Evolutionary conservation across 139 green algal genomes (phyloP), one percentile per base, ranked within the genome.

Genomic region (Chlorella sorokiniana): DNA sequence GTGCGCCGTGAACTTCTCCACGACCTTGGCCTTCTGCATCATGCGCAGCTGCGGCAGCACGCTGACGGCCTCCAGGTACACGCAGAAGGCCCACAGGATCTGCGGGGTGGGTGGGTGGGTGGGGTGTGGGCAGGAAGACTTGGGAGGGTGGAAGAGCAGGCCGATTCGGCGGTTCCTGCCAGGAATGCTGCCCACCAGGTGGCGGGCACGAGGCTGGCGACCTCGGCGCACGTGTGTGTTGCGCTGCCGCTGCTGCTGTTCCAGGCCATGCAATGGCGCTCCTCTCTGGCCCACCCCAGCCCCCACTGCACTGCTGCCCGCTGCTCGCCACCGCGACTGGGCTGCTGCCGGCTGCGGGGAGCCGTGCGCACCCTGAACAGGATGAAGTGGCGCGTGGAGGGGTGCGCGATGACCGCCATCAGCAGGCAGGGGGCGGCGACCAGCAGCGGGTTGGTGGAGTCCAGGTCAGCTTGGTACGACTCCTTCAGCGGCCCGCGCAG

Each of bases 1-100:
- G 89, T 99, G 96, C 38, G 95, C 95, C 27, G 95, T 98, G 87
- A 99, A 99, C 69, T 95, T 95, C 91, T 99, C 96, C 29, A 99
- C 96, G 8, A 98, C 73, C 88, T 96, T 96, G 56, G 91, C 91
- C 69, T 97, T 97, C 86, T 99, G 96, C 95, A 99, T 99, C 93
- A 99, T 97, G 73, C 91, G 90, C 78, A 99, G 91, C 93, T 99
- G 97, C 0, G 97, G 97, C 74, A 98, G 87, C 71, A 99, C 95
- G 25, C 90, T 96, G 23, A 99, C 93, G 1, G 95, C 94, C 89
- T 99, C 97, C 41, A 99, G 65, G 90, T 99, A 99, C 42, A 99
- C 97, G 73, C 95, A 98, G 74, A 97, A 92, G 4, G 97, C 96
- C 97, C 97, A 99, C 78, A 99, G 72, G 10, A 98, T 69, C 84